Evolutionary conservation across 306 rosid species (phyloP), one percentile per base, ranked within the genome.

Genomic region (Purshia tridentata): DNA sequence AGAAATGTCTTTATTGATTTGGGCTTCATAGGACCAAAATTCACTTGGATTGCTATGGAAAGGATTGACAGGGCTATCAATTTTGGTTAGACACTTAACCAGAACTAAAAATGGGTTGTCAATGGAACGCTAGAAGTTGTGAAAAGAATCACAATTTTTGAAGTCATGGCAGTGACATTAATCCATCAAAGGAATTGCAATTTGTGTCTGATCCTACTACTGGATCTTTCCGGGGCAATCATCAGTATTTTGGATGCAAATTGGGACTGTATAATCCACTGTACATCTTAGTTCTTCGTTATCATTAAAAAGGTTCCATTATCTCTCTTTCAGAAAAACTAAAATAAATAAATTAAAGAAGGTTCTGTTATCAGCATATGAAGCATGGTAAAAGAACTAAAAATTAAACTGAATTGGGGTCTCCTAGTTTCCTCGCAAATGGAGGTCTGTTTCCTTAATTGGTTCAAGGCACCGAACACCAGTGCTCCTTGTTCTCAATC

Each of bases 141-240:
- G n/a, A n/a, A 40, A 40, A 14, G 22, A 59, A 35, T 16, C 67
- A 40, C 13, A 41, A 44, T 40, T 63, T 63, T 19, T 40, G 23
- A 18, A 16, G 67, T 4, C 8, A 41, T 63, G 48, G 67, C 47
- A 61, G 66, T 61, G 66, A 61, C 66, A 39, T 61, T 61, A 39
- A 37, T 61, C 67, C 6, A 15, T 61, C 22, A 8, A 6, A 15
- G 67, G 47, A 15, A 61, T 8, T 39, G 65, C 48, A 62, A 63
- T 18, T n/a, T 63, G n/a, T 41, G 50, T 42, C 67, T 16, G 67
- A 63, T 63, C 23, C 67, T 49, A 63, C 67, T 63, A 63, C 13
- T 61, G 13, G 47, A 37, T 61, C 66, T 61, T 61, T 58, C 64
- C 29, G 6, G 66, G 37, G 65, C 46, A 60, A 60, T 60, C 46